phyloP scores from a whole-genome alignment of 306 rosid genomes.

The Acmispon strigosus region DNA sequence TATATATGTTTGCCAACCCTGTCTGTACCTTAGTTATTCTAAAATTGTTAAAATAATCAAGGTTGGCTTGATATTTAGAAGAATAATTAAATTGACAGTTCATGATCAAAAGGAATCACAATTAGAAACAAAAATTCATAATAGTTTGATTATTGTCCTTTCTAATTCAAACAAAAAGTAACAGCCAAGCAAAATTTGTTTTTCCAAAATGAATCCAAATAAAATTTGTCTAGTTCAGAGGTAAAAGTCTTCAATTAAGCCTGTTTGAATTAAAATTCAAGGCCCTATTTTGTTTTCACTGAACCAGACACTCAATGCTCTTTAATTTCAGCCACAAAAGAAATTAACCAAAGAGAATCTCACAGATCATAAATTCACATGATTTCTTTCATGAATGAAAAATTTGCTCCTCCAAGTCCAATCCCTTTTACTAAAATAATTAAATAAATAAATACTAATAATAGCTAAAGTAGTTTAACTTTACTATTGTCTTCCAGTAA shows the following conservation, averaged over 20 bases:
- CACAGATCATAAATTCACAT: constrained; percentile 16
- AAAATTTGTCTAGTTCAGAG: not conserved
- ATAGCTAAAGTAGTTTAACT: constrained; percentile 8
- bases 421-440: not conserved
- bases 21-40: not conserved
- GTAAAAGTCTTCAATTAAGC: not conserved
- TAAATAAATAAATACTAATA: not conserved
- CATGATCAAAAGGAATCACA: constrained; percentile 3
- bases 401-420: not conserved
- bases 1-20: not conserved
- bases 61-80: not conserved
- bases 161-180: constrained; percentile 16
- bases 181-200: not conserved
- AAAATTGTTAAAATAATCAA: not conserved
- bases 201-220: not conserved
- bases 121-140: not conserved
- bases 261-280: not conserved
- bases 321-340: not conserved
- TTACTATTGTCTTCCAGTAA: not conserved
- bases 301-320: not conserved
- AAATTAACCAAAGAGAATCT: not conserved
- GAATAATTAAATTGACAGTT: not conserved
- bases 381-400: constrained; percentile 26
- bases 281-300: not conserved
- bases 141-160: not conserved